Base-by-base conservation (phyloP, 371 early-diverging fungal genomes). In the Gilbertella persicaria region DNA sequence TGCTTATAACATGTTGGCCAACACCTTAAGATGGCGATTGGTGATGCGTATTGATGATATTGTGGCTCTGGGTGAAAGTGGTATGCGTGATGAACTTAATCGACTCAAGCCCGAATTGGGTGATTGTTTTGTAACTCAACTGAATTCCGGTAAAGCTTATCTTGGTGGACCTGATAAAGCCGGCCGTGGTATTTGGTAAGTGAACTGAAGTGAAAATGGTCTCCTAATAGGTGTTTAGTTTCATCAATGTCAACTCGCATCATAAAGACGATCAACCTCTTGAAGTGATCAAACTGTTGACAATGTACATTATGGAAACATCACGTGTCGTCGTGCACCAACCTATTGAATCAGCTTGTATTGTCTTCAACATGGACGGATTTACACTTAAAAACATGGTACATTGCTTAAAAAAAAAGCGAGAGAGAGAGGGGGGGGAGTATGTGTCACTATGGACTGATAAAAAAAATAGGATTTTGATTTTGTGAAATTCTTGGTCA, bases 241-340 rank as follows among this genome's bases (percentile, higher is more conserved):
- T 78, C 61, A 77, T 80, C 62, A 89, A 79, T 64, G 84, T 75
- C 37, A 73, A 72, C 35, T 56, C 74, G 65, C 88, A 84, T 54
- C 66, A 72, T 41, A 69, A 82, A 44, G 75, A 75, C n/a, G 80
- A 76, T 19, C 84, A 85, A 57, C 69, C 72, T 29, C 46, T 68
- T 24, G 85, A 84, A 50, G 71, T 77, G n/a, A 58, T 86, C 20
- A 75, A 85, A 44, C 66, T 79, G 17, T 68, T 85, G 58, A 81
- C 90, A 16, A 74, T 94, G 53, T 90, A 83, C 62, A 71, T 87
- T 58, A 88, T 96, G 90, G 97, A 96, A 60, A 84, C 87, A 19
- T 83, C 86, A 48, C 87, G 96, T 25, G 66, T 86, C 58, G 60
- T 93, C 38, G 80, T 92, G 23, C 59, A 71, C 37, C 77, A 84